Percentiles rank a stretch among this genome's conserved stretches.
Conservation (phyloP, 2,329 filamentous ascomycete genomes). For the Zasmidium cellare region DNA sequence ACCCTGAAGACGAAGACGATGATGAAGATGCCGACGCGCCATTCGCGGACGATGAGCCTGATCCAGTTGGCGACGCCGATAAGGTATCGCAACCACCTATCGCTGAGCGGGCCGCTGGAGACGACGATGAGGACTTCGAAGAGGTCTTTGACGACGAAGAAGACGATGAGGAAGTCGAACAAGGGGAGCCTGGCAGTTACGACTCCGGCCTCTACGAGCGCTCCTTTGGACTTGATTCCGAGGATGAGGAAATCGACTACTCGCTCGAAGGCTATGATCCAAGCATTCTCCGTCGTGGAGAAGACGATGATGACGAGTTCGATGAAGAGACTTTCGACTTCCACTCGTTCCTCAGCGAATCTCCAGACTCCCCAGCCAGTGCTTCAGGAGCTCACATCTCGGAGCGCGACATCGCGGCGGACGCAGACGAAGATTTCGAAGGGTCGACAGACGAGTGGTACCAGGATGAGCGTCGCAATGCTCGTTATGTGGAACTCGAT, state of each 20-base stretch:
- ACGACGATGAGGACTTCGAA: neutral
- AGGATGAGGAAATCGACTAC: constrained; percentile 3
- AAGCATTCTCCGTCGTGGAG: neutral
- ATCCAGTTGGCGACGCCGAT: neutral
- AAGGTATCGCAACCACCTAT: neutral
- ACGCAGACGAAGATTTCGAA: neutral
- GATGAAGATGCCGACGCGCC: constrained; percentile 1
- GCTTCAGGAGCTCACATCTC: neutral
- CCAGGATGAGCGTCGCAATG: neutral
- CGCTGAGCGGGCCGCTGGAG: neutral
- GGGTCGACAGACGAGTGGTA: neutral
- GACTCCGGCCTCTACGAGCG: neutral
- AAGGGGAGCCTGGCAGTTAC: neutral
- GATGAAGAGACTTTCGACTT: neutral
- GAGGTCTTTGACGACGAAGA: neutral
- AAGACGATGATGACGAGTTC: neutral
- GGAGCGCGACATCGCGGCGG: neutral
- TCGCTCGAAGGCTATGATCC: constrained; percentile 7
- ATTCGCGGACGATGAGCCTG: neutral
- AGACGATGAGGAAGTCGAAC: neutral
- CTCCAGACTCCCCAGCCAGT: neutral
- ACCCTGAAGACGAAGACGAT: neutral
- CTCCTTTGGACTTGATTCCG: neutral
- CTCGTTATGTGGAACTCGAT: neutral
- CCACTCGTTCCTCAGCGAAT: neutral